A percentile compares a stretch with the other conserved stretches of the same genome.
Conservation (phyloP, 2,329 filamentous ascomycete genomes). For the Aspergillus ibericus region DNA sequence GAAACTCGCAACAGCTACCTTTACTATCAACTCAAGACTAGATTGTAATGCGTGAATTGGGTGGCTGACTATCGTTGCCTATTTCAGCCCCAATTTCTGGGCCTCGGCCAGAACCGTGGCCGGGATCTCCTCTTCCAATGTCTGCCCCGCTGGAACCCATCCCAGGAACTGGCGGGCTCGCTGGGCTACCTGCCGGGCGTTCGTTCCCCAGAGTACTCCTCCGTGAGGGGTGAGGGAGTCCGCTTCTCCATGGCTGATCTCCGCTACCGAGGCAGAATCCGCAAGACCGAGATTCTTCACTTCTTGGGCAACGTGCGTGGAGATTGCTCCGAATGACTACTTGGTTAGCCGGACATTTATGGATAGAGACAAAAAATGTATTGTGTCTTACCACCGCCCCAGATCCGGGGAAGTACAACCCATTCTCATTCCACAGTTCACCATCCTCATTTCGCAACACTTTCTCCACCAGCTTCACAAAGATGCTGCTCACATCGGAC, state of each 20-base stretch:
- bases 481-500: slow-evolving; percentile 57
- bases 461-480: slow-evolving; percentile 52
- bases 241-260: slow-evolving; percentile 24
- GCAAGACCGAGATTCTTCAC: slow-evolving; percentile 22
- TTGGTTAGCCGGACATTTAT: background rate
- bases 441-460: slow-evolving; percentile 28
- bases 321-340: slow-evolving; percentile 28
- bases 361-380: background rate
- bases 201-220: slow-evolving; percentile 32
- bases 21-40: background rate
- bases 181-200: slow-evolving; percentile 24
- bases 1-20: background rate
- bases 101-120: slow-evolving; percentile 25
- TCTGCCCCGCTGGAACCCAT: slow-evolving; percentile 24
- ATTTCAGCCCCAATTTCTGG: slow-evolving; percentile 11
- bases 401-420: slow-evolving; percentile 37
- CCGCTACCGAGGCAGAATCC: slow-evolving; percentile 19
- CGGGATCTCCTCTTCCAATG: slow-evolving; percentile 27
- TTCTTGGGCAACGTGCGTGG: slow-evolving; percentile 21
- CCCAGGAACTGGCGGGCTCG: slow-evolving; percentile 23
- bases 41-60: too few relatives aligned
- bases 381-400: slow-evolving; percentile 25
- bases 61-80: background rate
- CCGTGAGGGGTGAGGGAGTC: slow-evolving; percentile 25
- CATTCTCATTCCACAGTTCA: slow-evolving; percentile 41